A percentile compares a stretch with the other conserved stretches of the same genome.
Evolutionary conservation across 2,329 filamentous ascomycete genomes (phyloP).

Genomic region (Penicillium sclerotigenum): DNA sequence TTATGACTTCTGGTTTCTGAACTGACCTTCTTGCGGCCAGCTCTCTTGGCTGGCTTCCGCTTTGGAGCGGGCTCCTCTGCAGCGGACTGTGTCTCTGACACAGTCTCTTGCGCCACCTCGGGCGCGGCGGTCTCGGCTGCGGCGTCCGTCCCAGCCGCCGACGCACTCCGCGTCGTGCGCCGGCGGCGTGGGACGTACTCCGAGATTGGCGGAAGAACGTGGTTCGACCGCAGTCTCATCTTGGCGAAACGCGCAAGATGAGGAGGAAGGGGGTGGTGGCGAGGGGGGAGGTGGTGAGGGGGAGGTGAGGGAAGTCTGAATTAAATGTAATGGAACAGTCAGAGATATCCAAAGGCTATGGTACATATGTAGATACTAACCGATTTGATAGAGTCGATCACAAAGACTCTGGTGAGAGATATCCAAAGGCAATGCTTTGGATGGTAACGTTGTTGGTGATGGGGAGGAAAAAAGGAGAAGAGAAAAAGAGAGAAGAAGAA

Average conservation of each 20-base stretch:
- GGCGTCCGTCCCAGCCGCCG: constrained; percentile 5
- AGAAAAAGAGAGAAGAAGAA: not conserved
- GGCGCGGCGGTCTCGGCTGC: constrained; percentile 1
- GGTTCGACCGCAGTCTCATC: constrained; percentile 42
- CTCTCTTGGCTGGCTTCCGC: not conserved
- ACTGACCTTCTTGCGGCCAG: constrained; percentile 1
- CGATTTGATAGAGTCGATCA: not conserved
- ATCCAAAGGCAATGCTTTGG: not conserved
- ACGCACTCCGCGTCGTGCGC: constrained; percentile 19
- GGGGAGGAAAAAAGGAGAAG: not conserved
- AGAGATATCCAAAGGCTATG: not conserved
- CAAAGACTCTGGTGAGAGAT: not conserved
- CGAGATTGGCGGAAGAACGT: constrained; percentile 33
- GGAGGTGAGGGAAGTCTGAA: not conserved
- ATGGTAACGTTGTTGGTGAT: not conserved
- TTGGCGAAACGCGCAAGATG: constrained; percentile 11
- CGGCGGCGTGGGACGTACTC: constrained; percentile 14
- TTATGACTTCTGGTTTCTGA: not conserved
- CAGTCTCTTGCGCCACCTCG: not conserved
- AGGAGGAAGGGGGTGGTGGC: not conserved
- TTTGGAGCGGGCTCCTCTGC: constrained; percentile 3
- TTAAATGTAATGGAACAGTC: not conserved
- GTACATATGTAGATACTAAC: not conserved
- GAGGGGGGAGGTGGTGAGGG: not conserved
- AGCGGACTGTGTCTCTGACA: not conserved